Conservation (phyloP, 495 filamentous ascomycete genomes). For the Elasticomyces elasticus region DNA sequence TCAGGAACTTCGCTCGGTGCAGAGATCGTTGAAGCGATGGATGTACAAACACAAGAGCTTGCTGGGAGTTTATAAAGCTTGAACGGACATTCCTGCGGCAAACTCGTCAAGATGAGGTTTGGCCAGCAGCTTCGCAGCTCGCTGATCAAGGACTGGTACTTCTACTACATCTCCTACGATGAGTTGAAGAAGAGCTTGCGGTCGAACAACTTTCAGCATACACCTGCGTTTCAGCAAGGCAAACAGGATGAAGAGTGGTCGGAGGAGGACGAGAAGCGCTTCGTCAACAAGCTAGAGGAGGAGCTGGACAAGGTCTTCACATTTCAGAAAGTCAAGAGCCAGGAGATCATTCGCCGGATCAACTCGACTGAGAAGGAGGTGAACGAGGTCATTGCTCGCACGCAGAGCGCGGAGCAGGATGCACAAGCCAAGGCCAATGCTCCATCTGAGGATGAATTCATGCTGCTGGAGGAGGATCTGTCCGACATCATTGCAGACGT, state of each 20-base stretch:
- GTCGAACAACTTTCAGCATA: conserved; percentile 52
- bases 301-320: conserved; percentile 95
- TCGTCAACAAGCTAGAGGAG: conserved; percentile 73
- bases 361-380: conserved; percentile 79
- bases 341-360: conserved; percentile 87
- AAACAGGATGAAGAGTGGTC: conserved; percentile 60
- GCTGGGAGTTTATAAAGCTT: not conserved
- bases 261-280: conserved; percentile 82
- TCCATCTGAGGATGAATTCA: conserved; percentile 82
- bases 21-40: not conserved
- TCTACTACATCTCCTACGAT: conserved; percentile 96
- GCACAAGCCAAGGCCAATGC: conserved; percentile 18
- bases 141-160: conserved; percentile 87
- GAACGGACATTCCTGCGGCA: not conserved
- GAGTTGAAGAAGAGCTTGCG: conserved; percentile 83
- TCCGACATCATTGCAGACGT: conserved; percentile 98
- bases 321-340: conserved; percentile 90
- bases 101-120: conserved; percentile 40
- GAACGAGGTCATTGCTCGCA: conserved; percentile 65
- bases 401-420: conserved; percentile 47
- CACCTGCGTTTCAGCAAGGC: conserved; percentile 38
- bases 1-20: not conserved
- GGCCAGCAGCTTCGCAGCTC: conserved; percentile 90
- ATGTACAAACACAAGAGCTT: not conserved
- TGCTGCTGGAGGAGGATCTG: conserved; percentile 85